Evolutionary conservation across 2,329 filamentous ascomycete genomes (phyloP), one percentile per base, ranked within the genome.

Genomic region (Arthrobotrys sphaeroides): DNA sequence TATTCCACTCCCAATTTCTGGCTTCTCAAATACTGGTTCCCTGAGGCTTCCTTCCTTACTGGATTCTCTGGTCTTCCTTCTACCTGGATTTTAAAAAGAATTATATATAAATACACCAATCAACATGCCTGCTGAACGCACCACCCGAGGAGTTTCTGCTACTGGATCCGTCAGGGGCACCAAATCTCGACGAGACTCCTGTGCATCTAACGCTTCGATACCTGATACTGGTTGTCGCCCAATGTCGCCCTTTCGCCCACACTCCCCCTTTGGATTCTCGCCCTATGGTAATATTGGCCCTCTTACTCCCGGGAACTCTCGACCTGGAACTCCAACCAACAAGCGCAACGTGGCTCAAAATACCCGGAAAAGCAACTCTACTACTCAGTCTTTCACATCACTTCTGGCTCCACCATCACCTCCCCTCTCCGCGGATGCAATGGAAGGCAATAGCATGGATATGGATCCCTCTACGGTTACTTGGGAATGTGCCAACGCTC

Each of bases 401-500:
- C 42, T 76, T 22, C 20, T 76, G 57, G 65, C 73, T 31, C 31
- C 28, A 22, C 73, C 73, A 31, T 76, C 73, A 31, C 60, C 73
- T 45, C 64, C 65, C 42, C 60, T 66, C 31, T 65, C 60, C 49
- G 64, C 73, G 73, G 73, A 66, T 70, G 73, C 26, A 33, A 55
- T 65, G 36, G 66, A 62, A 70, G 66, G 64, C 66, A 70, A 69
- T 70, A 76, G 65, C 60, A 69, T 70, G 73, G 73, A 76, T 60
- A 28, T 70, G 65, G 65, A 76, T 22, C 66, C 73, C 33, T 69
- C 73, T 31, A 79, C 78, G 5, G 74, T 79, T 9, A 79, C 79
- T 38, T 80, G 79, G 79, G 79, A 80, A 47, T 79, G 78, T 26
- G 78, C 76, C 20, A 79, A 78, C n/a, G 76, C 78, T 16, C 69